phyloP scores from a whole-genome alignment of 73 alveolate species.

The Durusdinium trenchii region DNA sequence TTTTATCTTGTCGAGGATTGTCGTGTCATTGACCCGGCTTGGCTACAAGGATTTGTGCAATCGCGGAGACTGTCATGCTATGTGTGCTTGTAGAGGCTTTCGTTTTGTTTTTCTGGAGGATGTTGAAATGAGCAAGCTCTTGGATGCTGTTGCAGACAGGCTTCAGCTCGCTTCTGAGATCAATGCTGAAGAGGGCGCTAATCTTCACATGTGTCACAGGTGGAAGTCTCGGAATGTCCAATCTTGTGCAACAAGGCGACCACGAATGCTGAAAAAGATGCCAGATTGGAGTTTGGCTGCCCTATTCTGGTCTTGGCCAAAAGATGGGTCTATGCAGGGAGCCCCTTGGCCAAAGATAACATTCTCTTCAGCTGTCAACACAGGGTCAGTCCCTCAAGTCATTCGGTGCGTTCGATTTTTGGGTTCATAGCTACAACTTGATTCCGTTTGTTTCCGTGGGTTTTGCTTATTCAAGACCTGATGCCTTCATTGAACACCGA shows the following conservation, averaged over 20 bases:
- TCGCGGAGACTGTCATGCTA: not conserved
- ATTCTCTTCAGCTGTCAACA: no score
- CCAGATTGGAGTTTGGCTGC: slow-evolving; percentile 80
- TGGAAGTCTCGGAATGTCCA: no score
- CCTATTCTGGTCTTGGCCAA: slow-evolving; percentile 73
- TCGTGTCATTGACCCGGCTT: slow-evolving; percentile 58
- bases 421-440: no score
- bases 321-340: slow-evolving; percentile 40
- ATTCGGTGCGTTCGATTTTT: no score
- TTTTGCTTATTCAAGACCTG: not conserved
- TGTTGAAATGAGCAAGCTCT: slow-evolving; percentile 27
- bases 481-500: not conserved
- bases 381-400: no score
- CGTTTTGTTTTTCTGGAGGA: not conserved
- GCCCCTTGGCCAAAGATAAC: slow-evolving; percentile 57
- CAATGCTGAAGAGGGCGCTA: no score
- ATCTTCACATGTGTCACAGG: no score
- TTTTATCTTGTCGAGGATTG: slow-evolving; percentile 20
- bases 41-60: slow-evolving; percentile 46
- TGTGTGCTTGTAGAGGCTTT: not conserved
- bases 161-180: slow-evolving; percentile 10
- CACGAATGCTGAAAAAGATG: slow-evolving; percentile 58
- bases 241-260: slow-evolving; percentile 22
- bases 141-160: slow-evolving; percentile 61
- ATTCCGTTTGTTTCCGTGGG: no score